Base-by-base conservation (phyloP, 208 protist genomes). In the Crithidia acanthocephali region DNA sequence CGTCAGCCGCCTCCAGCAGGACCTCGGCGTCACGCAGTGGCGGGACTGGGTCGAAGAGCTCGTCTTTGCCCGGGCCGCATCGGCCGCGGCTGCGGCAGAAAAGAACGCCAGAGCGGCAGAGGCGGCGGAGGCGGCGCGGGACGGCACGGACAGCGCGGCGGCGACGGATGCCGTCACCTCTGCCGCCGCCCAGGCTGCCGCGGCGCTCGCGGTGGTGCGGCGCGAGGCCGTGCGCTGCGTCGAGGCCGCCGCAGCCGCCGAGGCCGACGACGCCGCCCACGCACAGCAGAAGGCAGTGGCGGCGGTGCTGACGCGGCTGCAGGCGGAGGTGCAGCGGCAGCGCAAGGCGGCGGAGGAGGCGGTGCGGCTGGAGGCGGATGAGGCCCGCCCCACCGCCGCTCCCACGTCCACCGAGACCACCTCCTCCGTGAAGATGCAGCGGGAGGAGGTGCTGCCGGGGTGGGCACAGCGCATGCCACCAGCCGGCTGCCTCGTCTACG, bases 271-370 rank as follows among this genome's bases (percentile, higher is more conserved):
- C 20, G 61, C 61, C 15, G 50, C 48, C 9, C 56, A 59, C 8
- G 58, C 60, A 13, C 68, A 71, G 48, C 53, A 27, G 32, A 44
- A 56, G 59, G 70, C 71, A 2, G 76, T 82, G 28, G 44, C 65
- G n/a, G 32, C 28, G 13, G 60, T 57, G 2, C 25, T 82, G 23
- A 25, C 64, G 5, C 33, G 48, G 4, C 65, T 82, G 15, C 58
- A 64, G 15, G 66, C 25, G n/a, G 71, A 82, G 48, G 75, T 73
- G 28, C 56, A 70, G 44, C 72, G 73, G 5, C 82, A 80, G 67
- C 76, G 78, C 45, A 95, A 95, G 70, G 62, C 94, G 11, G 96
- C 97, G 51, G 89, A 94, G 10, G 97, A 98, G 71, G 94, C 94
- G 69, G 85, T 98, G 40, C 90, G 98, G 6, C 80, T 83, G 13